Base-by-base conservation (phyloP, 148 eudicot genomes). In the Fagopyrum tataricum region DNA sequence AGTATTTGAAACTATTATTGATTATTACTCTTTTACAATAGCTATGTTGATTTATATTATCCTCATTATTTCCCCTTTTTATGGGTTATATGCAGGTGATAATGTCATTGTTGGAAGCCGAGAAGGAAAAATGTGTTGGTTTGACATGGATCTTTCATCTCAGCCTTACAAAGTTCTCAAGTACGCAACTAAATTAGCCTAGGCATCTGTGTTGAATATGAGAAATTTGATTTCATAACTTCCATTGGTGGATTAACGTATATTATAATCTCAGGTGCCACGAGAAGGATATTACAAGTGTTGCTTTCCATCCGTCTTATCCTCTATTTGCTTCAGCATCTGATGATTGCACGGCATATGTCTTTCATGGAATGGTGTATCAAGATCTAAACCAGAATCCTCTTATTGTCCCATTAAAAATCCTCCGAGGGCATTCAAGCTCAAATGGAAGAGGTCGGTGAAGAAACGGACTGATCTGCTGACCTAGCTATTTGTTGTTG, bases 81-180 rank as follows among this genome's bases (percentile, higher is more conserved):
- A 49, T 79, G 70, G 53, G 7, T 72, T 47, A 51, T 68, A 21
- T 78, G 87, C 84, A 96, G 99, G 99, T 75, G 99, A 96, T 81
- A 96, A 96, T 86, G 78, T 90, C 58, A 89, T 96, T 79, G 94
- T 92, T 58, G 99, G 99, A 48, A 92, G 97, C 87, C 87, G 81
- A 83, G 97, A 96, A 72, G 99, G 99, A 70, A 96, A 96, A 78
- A 70, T 89, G 75, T 87, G 96, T 76, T 96, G 99, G 99, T 92
- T 96, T 90, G 99, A 96, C 84, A 90, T 96, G 99, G 99, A 96
- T 82, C 96, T 90, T 58, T 85, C 91, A 67, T 84, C 96, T 55
- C 83, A 76, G 48, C 97, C 99, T 77, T 92, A 91, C 51, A 81
- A 71, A 79, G 77, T 79, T 59, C 82, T 85, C 75, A 87, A 81